Percentiles rank a stretch among this genome's conserved stretches.
Conservation (phyloP, 2,329 filamentous ascomycete genomes). For the Capronia epimyces region DNA sequence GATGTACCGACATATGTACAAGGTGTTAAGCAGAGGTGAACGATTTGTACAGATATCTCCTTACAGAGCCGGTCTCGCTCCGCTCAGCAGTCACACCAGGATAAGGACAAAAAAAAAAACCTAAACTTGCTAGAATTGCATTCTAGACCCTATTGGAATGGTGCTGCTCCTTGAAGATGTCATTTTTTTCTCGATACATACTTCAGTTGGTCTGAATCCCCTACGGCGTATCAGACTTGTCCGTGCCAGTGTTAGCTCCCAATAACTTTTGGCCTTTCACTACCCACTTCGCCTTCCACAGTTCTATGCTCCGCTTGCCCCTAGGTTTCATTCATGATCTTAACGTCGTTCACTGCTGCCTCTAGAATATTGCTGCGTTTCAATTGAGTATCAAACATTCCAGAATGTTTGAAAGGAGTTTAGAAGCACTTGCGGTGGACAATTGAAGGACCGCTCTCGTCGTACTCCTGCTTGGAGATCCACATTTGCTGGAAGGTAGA, state of each 20-base stretch:
- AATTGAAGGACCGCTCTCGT: slow-evolving; percentile 98
- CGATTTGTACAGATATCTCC: neutral
- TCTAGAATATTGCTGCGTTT: slow-evolving; percentile 24
- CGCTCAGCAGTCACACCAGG: neutral
- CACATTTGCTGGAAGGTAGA: slow-evolving; percentile 99
- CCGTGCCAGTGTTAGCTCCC: slow-evolving; percentile 18
- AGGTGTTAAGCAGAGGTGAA: slow-evolving; percentile 1
- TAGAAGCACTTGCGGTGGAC: slow-evolving; percentile 99
- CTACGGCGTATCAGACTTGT: slow-evolving; percentile 13
- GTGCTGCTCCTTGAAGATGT: slow-evolving; percentile 25
- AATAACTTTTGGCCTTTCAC: slow-evolving; percentile 18
- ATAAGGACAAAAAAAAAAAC: slow-evolving; percentile 1
- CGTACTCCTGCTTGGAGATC: slow-evolving; percentile 99
- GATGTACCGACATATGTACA: slow-evolving; percentile 14
- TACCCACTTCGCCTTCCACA: slow-evolving; percentile 12
- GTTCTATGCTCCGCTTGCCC: slow-evolving; percentile 23
- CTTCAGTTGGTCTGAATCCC: slow-evolving; percentile 18
- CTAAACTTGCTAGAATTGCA: slow-evolving; percentile 21
- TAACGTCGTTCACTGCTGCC: slow-evolving; percentile 22
- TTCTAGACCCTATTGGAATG: slow-evolving; percentile 25
- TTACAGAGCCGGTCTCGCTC: too few species aligned
- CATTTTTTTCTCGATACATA: slow-evolving; percentile 18
- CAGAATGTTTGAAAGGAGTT: slow-evolving; percentile 36
- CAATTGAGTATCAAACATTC: slow-evolving; percentile 14
- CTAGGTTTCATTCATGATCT: slow-evolving; percentile 22